Evolutionary conservation across 129 eudicot species (phyloP).

Genomic region (Oenanthe sinensis): DNA sequence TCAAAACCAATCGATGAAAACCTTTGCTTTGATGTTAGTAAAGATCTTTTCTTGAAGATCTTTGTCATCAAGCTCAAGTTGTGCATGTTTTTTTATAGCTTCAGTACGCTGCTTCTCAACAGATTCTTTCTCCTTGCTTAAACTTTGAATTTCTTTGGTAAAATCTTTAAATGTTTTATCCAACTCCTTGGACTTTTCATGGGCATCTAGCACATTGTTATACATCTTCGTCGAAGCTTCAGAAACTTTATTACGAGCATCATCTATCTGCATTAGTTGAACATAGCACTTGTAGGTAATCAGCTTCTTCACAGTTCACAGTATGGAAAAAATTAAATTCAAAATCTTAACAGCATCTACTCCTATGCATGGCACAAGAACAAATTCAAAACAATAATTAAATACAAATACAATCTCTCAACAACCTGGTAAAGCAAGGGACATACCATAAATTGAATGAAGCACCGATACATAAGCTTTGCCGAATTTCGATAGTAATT

Average conservation of each 20-base stretch:
- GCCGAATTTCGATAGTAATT: too few species aligned
- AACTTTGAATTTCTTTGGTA: conserved; percentile 70
- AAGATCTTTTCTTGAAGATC: conserved; percentile 72
- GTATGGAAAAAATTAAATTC: background rate
- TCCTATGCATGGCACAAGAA: background rate
- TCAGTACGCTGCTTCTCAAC: conserved; percentile 70
- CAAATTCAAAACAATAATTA: background rate
- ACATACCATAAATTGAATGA: background rate
- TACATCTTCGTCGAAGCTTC: conserved; percentile 57
- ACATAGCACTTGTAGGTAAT: conserved; percentile 7
- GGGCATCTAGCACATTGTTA: conserved; percentile 62
- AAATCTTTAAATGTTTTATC: conserved; percentile 78
- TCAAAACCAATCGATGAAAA: conserved; percentile 10
- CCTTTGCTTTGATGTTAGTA: conserved; percentile 63
- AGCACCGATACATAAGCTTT: background rate
- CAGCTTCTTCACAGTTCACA: conserved; percentile 1
- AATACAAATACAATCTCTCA: background rate
- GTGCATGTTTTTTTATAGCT: conserved; percentile 69
- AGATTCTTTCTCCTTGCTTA: conserved; percentile 75
- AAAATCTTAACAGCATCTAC: background rate
- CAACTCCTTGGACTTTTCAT: conserved; percentile 73
- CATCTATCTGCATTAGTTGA: conserved; percentile 67
- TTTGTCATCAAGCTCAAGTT: conserved; percentile 86
- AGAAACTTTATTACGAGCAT: conserved; percentile 60
- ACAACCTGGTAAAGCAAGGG: background rate